phyloP scores from a whole-genome alignment of 345 rosid genomes.

The Stellera chamaejasme region DNA sequence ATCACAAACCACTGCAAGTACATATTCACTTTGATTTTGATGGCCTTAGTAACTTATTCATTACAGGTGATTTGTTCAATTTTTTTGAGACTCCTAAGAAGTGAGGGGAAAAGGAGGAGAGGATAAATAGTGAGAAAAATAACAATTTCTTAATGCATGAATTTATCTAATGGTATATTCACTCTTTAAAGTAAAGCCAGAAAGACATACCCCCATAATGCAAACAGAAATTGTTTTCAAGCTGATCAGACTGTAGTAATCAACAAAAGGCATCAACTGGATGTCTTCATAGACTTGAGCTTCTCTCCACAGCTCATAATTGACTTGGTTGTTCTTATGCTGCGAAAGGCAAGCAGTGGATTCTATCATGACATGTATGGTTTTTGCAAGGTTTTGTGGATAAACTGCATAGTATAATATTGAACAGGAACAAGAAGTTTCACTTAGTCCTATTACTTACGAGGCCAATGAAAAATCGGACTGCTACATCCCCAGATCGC shows the following conservation, averaged over 20 bases:
- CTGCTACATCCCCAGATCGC: slow-evolving; percentile 68
- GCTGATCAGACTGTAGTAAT: slow-evolving; percentile 76
- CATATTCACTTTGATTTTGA: background rate
- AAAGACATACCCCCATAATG: slow-evolving; percentile 62
- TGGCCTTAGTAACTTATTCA: background rate
- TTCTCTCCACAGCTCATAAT: slow-evolving; percentile 84
- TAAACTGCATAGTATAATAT: background rate
- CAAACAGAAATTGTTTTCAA: slow-evolving; percentile 78
- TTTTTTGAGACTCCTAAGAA: too few relatives aligned
- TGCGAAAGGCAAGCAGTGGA: slow-evolving; percentile 18
- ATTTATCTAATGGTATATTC: background rate
- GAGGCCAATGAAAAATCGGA: slow-evolving; percentile 82
- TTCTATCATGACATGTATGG: background rate
- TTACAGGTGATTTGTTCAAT: background rate
- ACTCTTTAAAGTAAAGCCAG: too few relatives aligned
- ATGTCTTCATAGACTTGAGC: slow-evolving; percentile 74
- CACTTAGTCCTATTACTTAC: slow-evolving; percentile 33
- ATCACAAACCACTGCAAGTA: too few relatives aligned
- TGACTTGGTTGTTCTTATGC: slow-evolving; percentile 69
- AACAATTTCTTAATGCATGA: too few relatives aligned
- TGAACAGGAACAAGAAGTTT: background rate
- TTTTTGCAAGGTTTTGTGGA: background rate
- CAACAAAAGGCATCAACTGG: slow-evolving; percentile 91
- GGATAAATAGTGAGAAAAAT: background rate
- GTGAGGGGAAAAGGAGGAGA: background rate